Conservation (phyloP, 768 basidiomycete genomes). For the Xerocomellus dryophilus region DNA sequence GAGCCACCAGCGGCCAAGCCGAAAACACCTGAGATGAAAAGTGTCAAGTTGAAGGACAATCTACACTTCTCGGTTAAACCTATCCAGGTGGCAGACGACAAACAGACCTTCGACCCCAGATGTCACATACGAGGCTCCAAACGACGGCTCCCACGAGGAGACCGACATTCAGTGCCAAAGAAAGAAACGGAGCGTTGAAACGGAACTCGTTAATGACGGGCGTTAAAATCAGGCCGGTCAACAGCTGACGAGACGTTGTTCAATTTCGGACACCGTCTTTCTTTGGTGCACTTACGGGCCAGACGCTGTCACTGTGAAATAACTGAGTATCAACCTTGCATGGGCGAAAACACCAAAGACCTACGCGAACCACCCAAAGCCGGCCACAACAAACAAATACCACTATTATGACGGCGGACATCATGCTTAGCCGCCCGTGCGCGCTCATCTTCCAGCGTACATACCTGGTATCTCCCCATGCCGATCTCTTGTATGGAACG, state of each 20-base stretch:
- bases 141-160: slow-evolving; percentile 48
- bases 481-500: slow-evolving; percentile 50
- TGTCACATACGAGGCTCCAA: slow-evolving; percentile 49
- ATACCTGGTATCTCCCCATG: slow-evolving; percentile 55
- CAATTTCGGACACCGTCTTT: neutral
- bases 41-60: slow-evolving; percentile 53
- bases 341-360: slow-evolving; percentile 4
- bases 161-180: slow-evolving; percentile 52
- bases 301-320: slow-evolving; percentile 33
- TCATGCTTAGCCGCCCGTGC: neutral
- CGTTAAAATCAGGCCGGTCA: slow-evolving; percentile 44
- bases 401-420: slow-evolving; percentile 23
- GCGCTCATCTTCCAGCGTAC: slow-evolving; percentile 1
- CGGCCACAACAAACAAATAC: slow-evolving; percentile 37
- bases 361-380: slow-evolving; percentile 44
- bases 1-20: slow-evolving; percentile 50
- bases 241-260: slow-evolving; percentile 26
- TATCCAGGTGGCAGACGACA: neutral
- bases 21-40: slow-evolving; percentile 52
- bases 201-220: slow-evolving; percentile 49
- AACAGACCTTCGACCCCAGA: slow-evolving; percentile 47
- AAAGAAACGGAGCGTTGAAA: slow-evolving; percentile 45
- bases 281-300: slow-evolving; percentile 34
- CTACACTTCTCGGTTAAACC: slow-evolving; percentile 16
- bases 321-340: neutral